These are phyloP conservation scores for Fraxinus ornus DNA, from an alignment of 305 asterid species.

Conservation along the genomic window DNA sequence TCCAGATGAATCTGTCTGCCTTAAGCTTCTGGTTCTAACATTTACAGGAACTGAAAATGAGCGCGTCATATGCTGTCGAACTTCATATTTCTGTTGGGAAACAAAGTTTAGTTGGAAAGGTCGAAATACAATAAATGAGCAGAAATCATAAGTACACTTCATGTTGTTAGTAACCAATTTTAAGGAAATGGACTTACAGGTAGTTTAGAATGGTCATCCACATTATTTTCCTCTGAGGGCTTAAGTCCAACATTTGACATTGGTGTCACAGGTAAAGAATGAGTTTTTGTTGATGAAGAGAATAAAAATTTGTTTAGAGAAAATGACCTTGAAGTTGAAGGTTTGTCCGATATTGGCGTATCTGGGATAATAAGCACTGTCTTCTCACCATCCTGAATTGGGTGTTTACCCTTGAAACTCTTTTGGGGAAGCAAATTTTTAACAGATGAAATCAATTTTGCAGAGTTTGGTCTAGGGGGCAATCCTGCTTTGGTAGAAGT, in stretches of 20 bases:
- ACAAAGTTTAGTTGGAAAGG: no score
- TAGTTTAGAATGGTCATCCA: constrained; percentile 13
- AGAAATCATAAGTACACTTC: neutral
- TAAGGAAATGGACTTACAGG: no score
- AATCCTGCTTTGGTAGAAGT: neutral
- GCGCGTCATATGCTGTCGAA: no score
- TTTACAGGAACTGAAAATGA: no score
- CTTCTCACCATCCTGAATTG: neutral
- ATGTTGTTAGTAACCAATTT: no score
- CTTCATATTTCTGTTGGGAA: no score
- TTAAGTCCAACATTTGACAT: constrained; percentile 41
- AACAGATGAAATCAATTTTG: constrained; percentile 62
- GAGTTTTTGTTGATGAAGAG: constrained; percentile 62
- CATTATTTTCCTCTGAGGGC: constrained; percentile 41
- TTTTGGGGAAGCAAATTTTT: constrained; percentile 40
- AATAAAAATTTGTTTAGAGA: constrained; percentile 71
- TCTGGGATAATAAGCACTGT: constrained; percentile 39
- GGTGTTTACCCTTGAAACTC: neutral
- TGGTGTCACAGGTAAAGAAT: constrained; percentile 82
- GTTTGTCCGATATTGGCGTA: constrained; percentile 59
- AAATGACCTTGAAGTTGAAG: constrained; percentile 86
- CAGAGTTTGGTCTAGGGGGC: neutral
- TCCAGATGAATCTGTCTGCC: no score
- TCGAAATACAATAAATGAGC: no score
- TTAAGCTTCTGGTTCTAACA: no score